phyloP scores from a whole-genome alignment of 1,284 basidiomycete genomes.

The Chalciporus sp. region DNA sequence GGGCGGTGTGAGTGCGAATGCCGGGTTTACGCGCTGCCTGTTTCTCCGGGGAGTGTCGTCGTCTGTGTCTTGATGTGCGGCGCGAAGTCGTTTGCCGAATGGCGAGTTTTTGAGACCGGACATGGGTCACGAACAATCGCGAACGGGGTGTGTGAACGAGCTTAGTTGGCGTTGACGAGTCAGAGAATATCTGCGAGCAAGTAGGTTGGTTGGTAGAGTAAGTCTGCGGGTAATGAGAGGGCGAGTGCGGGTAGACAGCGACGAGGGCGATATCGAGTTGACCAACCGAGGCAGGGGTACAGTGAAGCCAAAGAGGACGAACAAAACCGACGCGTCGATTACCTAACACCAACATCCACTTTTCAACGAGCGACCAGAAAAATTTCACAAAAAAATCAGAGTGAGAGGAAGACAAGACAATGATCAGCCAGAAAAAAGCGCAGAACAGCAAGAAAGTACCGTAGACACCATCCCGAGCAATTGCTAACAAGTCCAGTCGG shows the following conservation, averaged over 20 bases:
- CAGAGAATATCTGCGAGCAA: constrained; percentile 29
- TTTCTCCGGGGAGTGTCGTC: constrained; percentile 57
- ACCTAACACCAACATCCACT: constrained; percentile 22
- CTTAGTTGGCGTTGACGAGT: constrained; percentile 47
- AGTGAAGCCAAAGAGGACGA: constrained; percentile 12
- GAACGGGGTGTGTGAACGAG: constrained; percentile 38
- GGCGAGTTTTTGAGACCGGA: constrained; percentile 78
- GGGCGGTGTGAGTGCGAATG: constrained; percentile 32
- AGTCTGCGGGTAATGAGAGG: constrained; percentile 1
- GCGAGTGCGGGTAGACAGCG: background rate
- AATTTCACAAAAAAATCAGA: background rate
- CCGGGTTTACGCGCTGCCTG: constrained; percentile 54
- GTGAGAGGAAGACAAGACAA: background rate
- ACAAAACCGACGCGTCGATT: constrained; percentile 35
- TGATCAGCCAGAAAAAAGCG: background rate
- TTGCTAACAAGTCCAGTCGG: constrained; percentile 20
- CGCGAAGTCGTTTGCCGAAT: constrained; percentile 76
- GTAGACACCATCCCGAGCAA: background rate
- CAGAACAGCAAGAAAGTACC: background rate
- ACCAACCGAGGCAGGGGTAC: constrained; percentile 27
- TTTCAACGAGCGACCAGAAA: constrained; percentile 28
- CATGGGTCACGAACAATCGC: constrained; percentile 42
- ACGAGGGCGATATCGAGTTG: constrained; percentile 31
- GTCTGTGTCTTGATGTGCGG: constrained; percentile 56
- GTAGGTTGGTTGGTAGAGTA: constrained; percentile 4